A percentile compares a stretch with the other conserved stretches of the same genome.
These are phyloP conservation scores for Cladosporium phlei DNA, from an alignment of 2,329 filamentous ascomycete genomes.

Conservation along the genomic window DNA sequence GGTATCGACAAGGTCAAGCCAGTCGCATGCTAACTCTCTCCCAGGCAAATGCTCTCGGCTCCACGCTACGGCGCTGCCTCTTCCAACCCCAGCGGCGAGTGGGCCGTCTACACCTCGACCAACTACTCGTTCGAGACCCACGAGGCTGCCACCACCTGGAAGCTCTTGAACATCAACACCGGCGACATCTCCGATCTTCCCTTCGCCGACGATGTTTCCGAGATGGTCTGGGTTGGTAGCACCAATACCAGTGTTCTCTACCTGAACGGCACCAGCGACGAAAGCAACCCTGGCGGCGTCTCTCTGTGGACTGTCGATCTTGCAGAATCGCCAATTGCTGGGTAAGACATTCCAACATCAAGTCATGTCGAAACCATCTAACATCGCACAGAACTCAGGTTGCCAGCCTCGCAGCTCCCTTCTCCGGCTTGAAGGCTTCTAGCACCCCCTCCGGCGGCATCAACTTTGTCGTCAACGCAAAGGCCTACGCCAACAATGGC, in stretches of 20 bases:
- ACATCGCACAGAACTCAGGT: conserved; percentile 24
- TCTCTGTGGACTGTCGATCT: conserved; percentile 38
- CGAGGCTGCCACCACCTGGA: conserved; percentile 21
- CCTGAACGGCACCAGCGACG: conserved; percentile 23
- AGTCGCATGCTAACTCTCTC: background rate
- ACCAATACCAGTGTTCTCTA: conserved; percentile 30
- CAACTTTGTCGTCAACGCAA: conserved; percentile 24
- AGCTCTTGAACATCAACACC: conserved; percentile 21
- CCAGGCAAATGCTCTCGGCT: conserved; percentile 26
- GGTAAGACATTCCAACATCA: conserved; percentile 12
- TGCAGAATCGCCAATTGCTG: conserved; percentile 19
- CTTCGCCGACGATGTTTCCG: conserved; percentile 20
- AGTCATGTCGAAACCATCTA: background rate
- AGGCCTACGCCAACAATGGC: conserved; percentile 26
- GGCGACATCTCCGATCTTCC: conserved; percentile 24
- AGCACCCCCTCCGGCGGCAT: conserved; percentile 25
- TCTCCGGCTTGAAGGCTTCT: conserved; percentile 35
- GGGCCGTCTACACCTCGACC: conserved; percentile 23
- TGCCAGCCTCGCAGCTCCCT: conserved; percentile 30
- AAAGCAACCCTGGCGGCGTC: conserved; percentile 26
- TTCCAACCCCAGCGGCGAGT: conserved; percentile 29
- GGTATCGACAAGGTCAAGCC: too few species aligned
- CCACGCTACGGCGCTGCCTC: conserved; percentile 23
- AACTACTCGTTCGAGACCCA: conserved; percentile 24
- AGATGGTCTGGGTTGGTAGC: conserved; percentile 30